Conservation (phyloP, 306 rosid genomes). For the Nissolia schottii region DNA sequence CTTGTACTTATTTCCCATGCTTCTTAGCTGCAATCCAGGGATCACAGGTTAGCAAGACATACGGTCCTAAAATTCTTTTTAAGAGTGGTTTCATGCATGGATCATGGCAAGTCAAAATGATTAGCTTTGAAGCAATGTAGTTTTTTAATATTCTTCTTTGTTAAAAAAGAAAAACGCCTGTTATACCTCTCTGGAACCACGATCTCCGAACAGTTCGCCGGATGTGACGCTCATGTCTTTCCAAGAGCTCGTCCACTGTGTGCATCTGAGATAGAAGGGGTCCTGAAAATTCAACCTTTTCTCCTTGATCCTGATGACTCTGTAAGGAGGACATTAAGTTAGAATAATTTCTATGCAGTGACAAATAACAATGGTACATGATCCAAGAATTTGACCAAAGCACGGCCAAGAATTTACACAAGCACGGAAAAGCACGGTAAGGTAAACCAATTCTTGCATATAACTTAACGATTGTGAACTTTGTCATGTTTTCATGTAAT, state of each 20-base stretch:
- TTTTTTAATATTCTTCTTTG: not conserved
- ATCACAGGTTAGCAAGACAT: slow-evolving; percentile 23
- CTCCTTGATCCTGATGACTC: slow-evolving; percentile 73
- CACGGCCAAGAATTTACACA: no score
- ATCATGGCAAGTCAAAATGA: not conserved
- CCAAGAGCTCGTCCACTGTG: slow-evolving; percentile 81
- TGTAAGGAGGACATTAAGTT: slow-evolving; percentile 26
- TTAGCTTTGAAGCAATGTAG: not conserved
- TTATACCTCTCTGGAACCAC: slow-evolving; percentile 94
- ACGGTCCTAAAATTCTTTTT: not conserved
- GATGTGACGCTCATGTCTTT: slow-evolving; percentile 78
- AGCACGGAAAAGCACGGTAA: not conserved
- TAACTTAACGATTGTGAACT: not conserved
- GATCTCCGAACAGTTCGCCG: slow-evolving; percentile 71
- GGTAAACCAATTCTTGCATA: not conserved
- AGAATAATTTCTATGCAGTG: not conserved
- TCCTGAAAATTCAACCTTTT: slow-evolving; percentile 88
- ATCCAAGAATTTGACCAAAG: slow-evolving; percentile 1
- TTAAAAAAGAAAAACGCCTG: no score
- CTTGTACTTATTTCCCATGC: slow-evolving; percentile 30
- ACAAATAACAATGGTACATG: not conserved
- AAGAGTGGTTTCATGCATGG: not conserved
- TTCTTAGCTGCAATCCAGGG: slow-evolving; percentile 48
- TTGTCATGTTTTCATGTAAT: not conserved
- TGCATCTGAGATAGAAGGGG: slow-evolving; percentile 75